phyloP scores from a whole-genome alignment of 345 rosid genomes.

The Litchi chinensis region DNA sequence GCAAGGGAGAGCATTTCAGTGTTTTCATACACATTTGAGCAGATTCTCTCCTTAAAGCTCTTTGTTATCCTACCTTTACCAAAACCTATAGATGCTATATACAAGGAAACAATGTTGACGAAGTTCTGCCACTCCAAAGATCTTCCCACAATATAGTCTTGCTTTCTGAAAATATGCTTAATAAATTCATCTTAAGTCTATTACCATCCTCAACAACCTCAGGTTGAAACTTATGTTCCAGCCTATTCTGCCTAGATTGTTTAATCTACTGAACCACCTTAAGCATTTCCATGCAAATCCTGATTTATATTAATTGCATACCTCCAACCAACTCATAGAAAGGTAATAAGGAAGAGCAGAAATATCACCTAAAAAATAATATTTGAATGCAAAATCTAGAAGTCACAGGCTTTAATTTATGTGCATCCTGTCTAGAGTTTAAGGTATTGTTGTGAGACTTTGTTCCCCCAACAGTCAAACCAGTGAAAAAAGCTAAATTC shows the following conservation, averaged over 20 bases:
- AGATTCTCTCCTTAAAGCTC: conserved; percentile 1
- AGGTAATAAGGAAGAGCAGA: background rate
- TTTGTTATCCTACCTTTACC: background rate
- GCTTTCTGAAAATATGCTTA: background rate
- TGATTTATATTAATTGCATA: background rate
- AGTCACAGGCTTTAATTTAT: background rate
- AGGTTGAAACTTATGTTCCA: background rate
- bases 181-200: background rate
- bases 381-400: background rate
- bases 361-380: background rate
- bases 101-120: background rate
- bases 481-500: background rate
- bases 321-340: background rate
- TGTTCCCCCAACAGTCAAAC: background rate
- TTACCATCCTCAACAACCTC: background rate
- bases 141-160: background rate
- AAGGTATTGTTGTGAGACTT: background rate
- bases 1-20: background rate
- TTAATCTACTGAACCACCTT: background rate
- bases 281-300: background rate
- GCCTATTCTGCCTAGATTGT: background rate
- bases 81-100: background rate
- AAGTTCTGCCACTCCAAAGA: background rate
- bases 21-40: background rate
- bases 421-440: background rate